phyloP scores from a whole-genome alignment of 768 basidiomycete genomes.

The Aureoboletus auriporus region DNA sequence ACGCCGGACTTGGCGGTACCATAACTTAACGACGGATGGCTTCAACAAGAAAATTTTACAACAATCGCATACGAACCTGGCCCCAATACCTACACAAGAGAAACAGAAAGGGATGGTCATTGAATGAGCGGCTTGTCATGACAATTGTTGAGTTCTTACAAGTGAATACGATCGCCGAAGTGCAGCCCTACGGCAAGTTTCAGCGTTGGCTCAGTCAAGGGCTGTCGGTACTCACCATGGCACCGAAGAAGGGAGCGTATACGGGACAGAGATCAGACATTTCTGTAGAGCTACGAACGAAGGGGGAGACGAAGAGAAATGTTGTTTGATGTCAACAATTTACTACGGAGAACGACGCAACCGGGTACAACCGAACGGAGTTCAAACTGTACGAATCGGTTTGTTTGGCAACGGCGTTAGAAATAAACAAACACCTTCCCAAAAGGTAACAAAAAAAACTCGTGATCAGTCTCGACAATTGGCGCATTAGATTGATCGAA shows the following conservation, averaged over 20 bases:
- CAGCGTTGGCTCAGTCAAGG: constrained; percentile 3
- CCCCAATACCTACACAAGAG: constrained; percentile 65
- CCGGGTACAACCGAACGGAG: constrained; percentile 25
- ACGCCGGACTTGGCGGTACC: constrained; percentile 99
- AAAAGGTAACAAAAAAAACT: background rate
- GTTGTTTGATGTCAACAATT: constrained; percentile 7
- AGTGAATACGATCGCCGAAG: constrained; percentile 95
- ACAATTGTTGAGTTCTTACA: constrained; percentile 50
- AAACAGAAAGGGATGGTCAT: background rate
- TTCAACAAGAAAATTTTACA: background rate
- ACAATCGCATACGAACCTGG: constrained; percentile 51
- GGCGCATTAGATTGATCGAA: too few species aligned
- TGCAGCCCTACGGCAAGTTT: constrained; percentile 68
- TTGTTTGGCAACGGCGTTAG: constrained; percentile 28
- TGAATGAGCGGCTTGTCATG: background rate
- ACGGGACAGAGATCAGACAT: constrained; percentile 88
- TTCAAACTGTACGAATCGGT: constrained; percentile 7
- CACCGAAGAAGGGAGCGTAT: constrained; percentile 97
- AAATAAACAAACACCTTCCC: constrained; percentile 28
- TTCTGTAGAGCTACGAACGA: constrained; percentile 2
- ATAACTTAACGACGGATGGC: constrained; percentile 55
- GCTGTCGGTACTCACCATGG: constrained; percentile 62
- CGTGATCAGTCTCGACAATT: too few species aligned
- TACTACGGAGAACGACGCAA: constrained; percentile 1
- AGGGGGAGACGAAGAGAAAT: constrained; percentile 1